Evolutionary conservation across 2,329 filamentous ascomycete species (phyloP), one percentile per base, ranked within the genome.

Genomic region (Dactylellina drechsleri): DNA sequence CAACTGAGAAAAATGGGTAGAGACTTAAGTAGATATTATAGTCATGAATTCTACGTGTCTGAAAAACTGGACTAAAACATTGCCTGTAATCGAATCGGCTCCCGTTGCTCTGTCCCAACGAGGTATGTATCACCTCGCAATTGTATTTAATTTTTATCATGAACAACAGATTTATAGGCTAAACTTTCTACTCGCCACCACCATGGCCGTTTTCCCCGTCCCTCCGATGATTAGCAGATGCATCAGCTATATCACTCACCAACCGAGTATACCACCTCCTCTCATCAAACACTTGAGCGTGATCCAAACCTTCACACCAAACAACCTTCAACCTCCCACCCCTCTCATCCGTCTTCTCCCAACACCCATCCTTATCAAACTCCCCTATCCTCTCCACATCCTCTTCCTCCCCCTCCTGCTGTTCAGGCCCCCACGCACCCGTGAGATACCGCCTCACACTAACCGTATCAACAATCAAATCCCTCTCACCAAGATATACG

Each of bases 261-360:
- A 75, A 15, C 4, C 59, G 18, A 4, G 57, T 64, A 59, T 75
- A 75, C 71, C 71, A 75, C 7, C 66, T 76, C 54, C 77, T 78
- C 58, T 77, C 79, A 66, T 85, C 83, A 79, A 86, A 86, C 0
- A 85, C 84, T 77, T 88, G 84, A 0, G 86, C 87, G 79, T 89
- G 87, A 79, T 88, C 86, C 41, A 86, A 80, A 2, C 84, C 82
- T 8, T 83, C 82, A 79, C 85, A 87, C 86, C 87, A 89, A 0
- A 88, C 71, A 15, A 87, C 82, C 68, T 88, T 85, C 41, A 53
- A 83, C 82, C 10, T 80, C 77, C 2, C 83, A 82, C 31, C 77
- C 80, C 82, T 82, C 83, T 61, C 66, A 18, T 54, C 54, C 40
- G 76, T 80, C 74, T 67, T 66, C 56, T 66, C 75, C 76, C 49